Evolutionary conservation across 148 eudicot genomes (phyloP), one percentile per base, ranked within the genome.

Genomic region (Silene latifolia): DNA sequence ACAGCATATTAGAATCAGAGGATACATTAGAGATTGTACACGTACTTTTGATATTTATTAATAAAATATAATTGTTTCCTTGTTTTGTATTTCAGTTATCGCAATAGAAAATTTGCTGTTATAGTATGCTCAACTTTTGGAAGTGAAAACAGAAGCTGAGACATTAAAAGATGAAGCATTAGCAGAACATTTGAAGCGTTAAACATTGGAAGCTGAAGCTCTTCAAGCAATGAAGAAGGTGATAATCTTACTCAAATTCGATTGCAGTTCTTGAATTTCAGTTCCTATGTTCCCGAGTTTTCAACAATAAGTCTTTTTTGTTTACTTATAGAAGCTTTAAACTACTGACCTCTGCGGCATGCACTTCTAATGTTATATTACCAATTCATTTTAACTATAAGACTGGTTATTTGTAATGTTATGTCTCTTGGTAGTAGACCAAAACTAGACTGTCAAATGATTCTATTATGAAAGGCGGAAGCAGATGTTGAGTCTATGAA

Each of bases 191-290:
- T 64, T 79, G 73, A 87, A 86, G 83, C 77, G 86, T 69, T 82
- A 82, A 67, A 63, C 76, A 4, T 65, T 85, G 79, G 97, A 88
- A 83, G 85, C 79, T 79, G 83, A 83, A 74, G 92, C 89, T 72
- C 32, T 86, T 44, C 84, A 89, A 61, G 74, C 84, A 71, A 82
- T 85, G 65, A 71, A 71, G 35, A 84, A 85, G 97, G 94, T 89
- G 35, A 66, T 44, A 18, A 56, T 32, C 32, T 67, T 14, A 24
- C 56, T 51, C 71, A 35, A 7, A 69, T 14, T 18, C 61, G 64
- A 61, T 46, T 71, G 53, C 56, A 4, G 59, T 35, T 44, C 53
- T 48, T 14, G 21, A 61, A 60, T 70, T 15, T 61, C 53, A 59
- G 63, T 15, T 25, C 25, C 13, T 60, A 20, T 68, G 39, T 4